Conservation (phyloP, 768 basidiomycete species). For the Tylopilus subfusipes region DNA sequence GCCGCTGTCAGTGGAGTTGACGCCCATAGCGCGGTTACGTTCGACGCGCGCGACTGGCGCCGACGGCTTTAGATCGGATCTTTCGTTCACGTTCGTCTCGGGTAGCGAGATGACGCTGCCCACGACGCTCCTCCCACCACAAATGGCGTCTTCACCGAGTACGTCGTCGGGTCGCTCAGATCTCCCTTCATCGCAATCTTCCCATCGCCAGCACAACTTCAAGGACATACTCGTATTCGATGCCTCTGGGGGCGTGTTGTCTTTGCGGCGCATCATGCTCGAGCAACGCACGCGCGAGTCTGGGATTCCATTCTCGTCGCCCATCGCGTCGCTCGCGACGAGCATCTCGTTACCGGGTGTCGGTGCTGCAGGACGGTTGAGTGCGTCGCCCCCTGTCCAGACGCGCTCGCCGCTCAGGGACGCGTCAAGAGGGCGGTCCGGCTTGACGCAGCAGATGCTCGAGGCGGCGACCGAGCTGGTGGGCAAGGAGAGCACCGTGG, state of each 20-base stretch:
- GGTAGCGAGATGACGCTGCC: constrained; percentile 35
- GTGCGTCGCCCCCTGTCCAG: constrained; percentile 26
- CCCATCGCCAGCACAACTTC: constrained; percentile 41
- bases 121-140: constrained; percentile 35
- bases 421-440: constrained; percentile 28
- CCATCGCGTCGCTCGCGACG: constrained; percentile 39
- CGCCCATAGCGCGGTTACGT: constrained; percentile 56
- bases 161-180: constrained; percentile 29
- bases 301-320: constrained; percentile 24
- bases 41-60: constrained; percentile 27
- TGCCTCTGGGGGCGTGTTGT: constrained; percentile 50
- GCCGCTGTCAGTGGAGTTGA: constrained; percentile 49
- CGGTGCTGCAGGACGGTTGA: constrained; percentile 40
- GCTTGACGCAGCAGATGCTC: constrained; percentile 34
- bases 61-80: constrained; percentile 35
- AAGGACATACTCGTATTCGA: constrained; percentile 73
- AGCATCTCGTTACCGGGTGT: constrained; percentile 61
- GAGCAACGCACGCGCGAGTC: constrained; percentile 34
- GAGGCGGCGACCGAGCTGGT: constrained; percentile 35
- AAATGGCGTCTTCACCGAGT: constrained; percentile 24
- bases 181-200: constrained; percentile 28
- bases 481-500: constrained; percentile 43
- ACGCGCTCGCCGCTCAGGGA: constrained; percentile 25
- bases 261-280: constrained; percentile 50
- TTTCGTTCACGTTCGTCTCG: constrained; percentile 55